These are phyloP conservation scores for Arabis alpina DNA, from an alignment of 345 rosid genomes.

Conservation along the genomic window DNA sequence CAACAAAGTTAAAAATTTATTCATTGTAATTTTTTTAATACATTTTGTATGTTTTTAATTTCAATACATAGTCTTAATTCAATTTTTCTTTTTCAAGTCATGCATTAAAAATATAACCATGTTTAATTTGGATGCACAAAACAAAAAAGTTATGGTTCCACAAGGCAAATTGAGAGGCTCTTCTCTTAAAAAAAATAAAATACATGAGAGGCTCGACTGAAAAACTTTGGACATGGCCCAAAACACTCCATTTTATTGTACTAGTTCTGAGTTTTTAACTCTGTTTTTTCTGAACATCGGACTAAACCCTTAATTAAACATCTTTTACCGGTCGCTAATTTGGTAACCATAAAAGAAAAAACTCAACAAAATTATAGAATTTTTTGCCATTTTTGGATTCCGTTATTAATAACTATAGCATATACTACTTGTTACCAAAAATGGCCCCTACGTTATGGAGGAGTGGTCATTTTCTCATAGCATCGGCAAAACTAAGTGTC, in stretches of 20 bases:
- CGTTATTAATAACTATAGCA: not conserved
- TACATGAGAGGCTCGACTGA: not conserved
- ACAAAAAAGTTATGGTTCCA: not conserved
- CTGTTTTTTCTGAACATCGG: not conserved
- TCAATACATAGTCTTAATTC: not conserved
- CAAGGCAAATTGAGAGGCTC: too few species aligned
- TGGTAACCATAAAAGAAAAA: not conserved
- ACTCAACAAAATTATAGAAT: not conserved
- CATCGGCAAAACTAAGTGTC: slow-evolving; percentile 37
- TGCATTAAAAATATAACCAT: not conserved
- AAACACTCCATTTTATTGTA: not conserved
- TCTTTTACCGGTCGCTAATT: not conserved
- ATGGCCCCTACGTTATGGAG: slow-evolving; percentile 17
- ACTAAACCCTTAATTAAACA: not conserved
- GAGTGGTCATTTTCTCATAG: slow-evolving; percentile 41
- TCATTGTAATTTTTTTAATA: not conserved
- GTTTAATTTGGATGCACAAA: not conserved
- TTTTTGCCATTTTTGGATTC: slow-evolving; percentile 13
- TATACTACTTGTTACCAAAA: slow-evolving; percentile 32
- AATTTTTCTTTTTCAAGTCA: not conserved
- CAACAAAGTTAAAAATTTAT: too few species aligned
- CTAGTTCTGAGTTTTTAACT: not conserved
- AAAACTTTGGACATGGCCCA: not conserved
- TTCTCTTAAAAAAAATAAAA: too few species aligned
- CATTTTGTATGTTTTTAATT: not conserved